Evolutionary conservation across 306 rosid genomes (phyloP).

Genomic region (Gastrolobium villosum): DNA sequence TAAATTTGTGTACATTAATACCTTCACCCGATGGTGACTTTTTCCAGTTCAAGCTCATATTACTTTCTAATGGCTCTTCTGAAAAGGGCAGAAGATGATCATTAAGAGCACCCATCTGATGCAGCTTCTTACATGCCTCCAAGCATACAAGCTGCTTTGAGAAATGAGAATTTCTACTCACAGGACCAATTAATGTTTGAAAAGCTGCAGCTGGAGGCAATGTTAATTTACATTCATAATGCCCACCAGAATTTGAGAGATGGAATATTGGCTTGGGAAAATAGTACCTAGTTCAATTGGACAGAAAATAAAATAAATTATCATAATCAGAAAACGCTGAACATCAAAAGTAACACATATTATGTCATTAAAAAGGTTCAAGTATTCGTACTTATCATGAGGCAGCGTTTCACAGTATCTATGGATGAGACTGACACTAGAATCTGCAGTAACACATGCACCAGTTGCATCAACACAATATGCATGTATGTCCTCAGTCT

Average conservation of each 20-base stretch:
- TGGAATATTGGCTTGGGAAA: slow-evolving; percentile 64
- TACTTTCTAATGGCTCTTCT: slow-evolving; percentile 49
- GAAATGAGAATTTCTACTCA: slow-evolving; percentile 55
- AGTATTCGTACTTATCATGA: slow-evolving; percentile 58
- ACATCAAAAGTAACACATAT: background rate
- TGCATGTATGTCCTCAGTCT: slow-evolving; percentile 39
- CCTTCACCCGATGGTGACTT: slow-evolving; percentile 66
- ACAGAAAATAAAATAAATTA: slow-evolving; percentile 29
- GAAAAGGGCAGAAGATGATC: slow-evolving; percentile 72
- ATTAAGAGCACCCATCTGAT: slow-evolving; percentile 70
- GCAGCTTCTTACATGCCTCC: slow-evolving; percentile 79
- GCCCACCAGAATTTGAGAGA: slow-evolving; percentile 49
- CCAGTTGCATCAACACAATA: slow-evolving; percentile 65
- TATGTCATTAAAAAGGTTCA: background rate
- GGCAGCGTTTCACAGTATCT: slow-evolving; percentile 70
- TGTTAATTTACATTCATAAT: slow-evolving; percentile 62
- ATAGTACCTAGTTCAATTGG: slow-evolving; percentile 59
- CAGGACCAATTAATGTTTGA: slow-evolving; percentile 69
- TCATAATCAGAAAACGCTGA: background rate
- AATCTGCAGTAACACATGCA: slow-evolving; percentile 66
- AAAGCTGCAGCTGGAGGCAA: slow-evolving; percentile 74
- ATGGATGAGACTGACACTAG: slow-evolving; percentile 65
- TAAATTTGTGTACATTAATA: background rate
- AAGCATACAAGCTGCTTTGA: slow-evolving; percentile 80
- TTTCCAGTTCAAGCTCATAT: slow-evolving; percentile 46